Percentiles rank a stretch among this genome's conserved stretches.
These are phyloP conservation scores for Rhododendron vialii DNA, from an alignment of 148 eudicot genomes.

Conservation along the genomic window DNA sequence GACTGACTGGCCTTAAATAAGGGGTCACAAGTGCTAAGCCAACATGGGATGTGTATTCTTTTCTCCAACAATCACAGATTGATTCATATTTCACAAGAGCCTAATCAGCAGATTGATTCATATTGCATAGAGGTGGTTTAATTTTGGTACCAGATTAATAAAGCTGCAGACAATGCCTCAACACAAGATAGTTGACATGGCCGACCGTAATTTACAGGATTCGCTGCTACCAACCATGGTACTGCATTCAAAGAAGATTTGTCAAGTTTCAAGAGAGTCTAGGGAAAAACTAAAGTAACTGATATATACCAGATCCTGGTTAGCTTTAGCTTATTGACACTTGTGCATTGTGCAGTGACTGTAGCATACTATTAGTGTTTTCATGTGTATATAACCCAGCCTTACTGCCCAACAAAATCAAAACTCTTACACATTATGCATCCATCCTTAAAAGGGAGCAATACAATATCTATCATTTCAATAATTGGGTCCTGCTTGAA, in stretches of 20 bases:
- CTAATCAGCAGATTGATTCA: background rate
- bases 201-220: conserved; percentile 91
- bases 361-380: background rate
- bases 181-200: conserved; percentile 96
- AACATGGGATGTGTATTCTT: background rate
- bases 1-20: background rate
- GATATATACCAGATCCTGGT: background rate
- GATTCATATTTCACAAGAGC: background rate
- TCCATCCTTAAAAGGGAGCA: background rate
- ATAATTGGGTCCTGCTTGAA: background rate
- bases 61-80: background rate
- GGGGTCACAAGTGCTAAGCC: background rate
- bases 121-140: background rate
- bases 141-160: conserved; percentile 60
- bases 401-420: background rate
- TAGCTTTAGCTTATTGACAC: background rate
- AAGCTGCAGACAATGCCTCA: conserved; percentile 91
- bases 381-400: too few species aligned
- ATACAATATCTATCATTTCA: background rate
- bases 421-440: background rate
- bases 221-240: conserved; percentile 97
- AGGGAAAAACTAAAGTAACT: background rate
- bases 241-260: conserved; percentile 30
- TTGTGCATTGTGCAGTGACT: background rate
- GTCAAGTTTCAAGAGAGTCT: background rate